These are phyloP conservation scores for Rhynchosporium secalis DNA, from an alignment of 2,329 filamentous ascomycete genomes.

Conservation along the genomic window DNA sequence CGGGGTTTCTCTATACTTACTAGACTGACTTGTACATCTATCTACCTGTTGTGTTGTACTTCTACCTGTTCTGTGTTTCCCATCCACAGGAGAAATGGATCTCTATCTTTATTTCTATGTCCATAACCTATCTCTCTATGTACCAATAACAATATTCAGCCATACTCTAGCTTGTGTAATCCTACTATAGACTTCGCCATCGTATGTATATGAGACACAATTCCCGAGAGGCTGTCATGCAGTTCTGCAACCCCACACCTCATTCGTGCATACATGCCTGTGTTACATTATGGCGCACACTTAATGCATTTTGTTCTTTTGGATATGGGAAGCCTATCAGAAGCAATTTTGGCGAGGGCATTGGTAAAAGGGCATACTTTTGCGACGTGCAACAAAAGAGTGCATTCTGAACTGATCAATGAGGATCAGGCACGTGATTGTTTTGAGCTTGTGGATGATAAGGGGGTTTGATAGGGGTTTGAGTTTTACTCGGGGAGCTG, in stretches of 20 bases:
- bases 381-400: conserved; percentile 6
- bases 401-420: neutral
- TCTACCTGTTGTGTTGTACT: too few relatives aligned
- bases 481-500: neutral
- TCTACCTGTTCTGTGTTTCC: too few relatives aligned
- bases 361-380: neutral
- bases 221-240: too few relatives aligned
- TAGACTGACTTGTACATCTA: neutral
- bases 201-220: too few relatives aligned
- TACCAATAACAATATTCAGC: too few relatives aligned
- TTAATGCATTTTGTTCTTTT: neutral
- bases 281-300: neutral
- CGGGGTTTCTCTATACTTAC: conserved; percentile 13
- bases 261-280: neutral
- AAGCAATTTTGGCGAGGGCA: neutral
- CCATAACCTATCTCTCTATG: too few relatives aligned
- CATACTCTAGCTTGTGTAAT: too few relatives aligned
- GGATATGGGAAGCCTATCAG: neutral
- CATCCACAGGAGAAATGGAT: neutral
- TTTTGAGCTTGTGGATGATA: neutral
- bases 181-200: too few relatives aligned
- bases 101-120: neutral
- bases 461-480: neutral
- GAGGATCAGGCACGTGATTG: neutral
- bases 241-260: neutral